These are phyloP conservation scores for Nothopassalora personata DNA, from an alignment of 2,329 filamentous ascomycete genomes.

Conservation along the genomic window DNA sequence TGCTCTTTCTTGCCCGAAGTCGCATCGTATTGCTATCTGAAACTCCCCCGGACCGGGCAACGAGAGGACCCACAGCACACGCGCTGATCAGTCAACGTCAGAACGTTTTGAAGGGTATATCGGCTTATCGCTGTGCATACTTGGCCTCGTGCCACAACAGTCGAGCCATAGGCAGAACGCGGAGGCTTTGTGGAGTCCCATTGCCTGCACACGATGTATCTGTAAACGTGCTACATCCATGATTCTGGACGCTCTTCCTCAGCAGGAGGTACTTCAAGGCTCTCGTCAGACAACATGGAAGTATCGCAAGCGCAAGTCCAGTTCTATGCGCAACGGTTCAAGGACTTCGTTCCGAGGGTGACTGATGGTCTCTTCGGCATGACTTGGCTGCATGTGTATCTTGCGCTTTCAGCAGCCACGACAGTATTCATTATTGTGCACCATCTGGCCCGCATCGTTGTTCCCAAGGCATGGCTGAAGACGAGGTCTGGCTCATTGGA, in stretches of 20 bases:
- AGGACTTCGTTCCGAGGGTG: background rate
- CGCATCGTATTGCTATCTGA: constrained; percentile 2
- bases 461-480: constrained; percentile 5
- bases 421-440: background rate
- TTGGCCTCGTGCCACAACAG: background rate
- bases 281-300: background rate
- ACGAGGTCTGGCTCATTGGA: constrained; percentile 34
- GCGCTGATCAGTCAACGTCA: background rate
- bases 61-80: background rate
- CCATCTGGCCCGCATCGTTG: background rate
- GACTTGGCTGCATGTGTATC: background rate
- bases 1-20: background rate
- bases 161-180: background rate
- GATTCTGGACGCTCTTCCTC: background rate
- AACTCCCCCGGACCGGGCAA: background rate
- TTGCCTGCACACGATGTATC: background rate
- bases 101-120: background rate
- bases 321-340: background rate
- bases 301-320: background rate
- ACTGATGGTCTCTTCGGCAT: background rate
- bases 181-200: background rate
- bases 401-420: background rate
- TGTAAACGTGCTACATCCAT: background rate
- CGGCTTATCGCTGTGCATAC: background rate
- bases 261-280: background rate